Percentiles rank a stretch among this genome's conserved stretches.
phyloP scores from a whole-genome alignment of 805 yeast species.

The Helenozyma baotianmanensis region DNA sequence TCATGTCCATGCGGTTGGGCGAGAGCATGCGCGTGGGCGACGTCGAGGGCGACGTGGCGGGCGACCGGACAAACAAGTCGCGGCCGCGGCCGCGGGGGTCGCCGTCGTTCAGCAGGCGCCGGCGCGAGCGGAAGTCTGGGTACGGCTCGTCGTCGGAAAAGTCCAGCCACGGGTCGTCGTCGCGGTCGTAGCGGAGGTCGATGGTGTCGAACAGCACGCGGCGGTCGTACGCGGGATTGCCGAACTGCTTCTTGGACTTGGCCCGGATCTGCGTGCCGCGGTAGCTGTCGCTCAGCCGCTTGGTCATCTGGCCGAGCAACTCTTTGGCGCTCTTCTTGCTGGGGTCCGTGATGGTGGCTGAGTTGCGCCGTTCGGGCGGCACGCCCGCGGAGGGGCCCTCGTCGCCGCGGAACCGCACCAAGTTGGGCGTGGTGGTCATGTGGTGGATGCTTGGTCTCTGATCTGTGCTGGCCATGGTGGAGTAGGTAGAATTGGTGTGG shows the following conservation, averaged over 20 bases:
- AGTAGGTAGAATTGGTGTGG: too few species aligned
- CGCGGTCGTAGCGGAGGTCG: constrained; percentile 29
- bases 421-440: constrained; percentile 13
- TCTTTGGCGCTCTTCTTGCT: constrained; percentile 1
- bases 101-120: constrained; percentile 12
- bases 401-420: constrained; percentile 5
- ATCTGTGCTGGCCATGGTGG: too few species aligned
- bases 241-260: background rate
- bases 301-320: constrained; percentile 8
- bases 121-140: constrained; percentile 6
- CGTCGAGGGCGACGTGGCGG: constrained; percentile 15
- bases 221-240: constrained; percentile 16
- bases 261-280: constrained; percentile 5
- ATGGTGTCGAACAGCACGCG: constrained; percentile 56
- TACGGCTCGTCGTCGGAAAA: constrained; percentile 16
- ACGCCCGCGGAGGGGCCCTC: background rate
- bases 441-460: constrained; percentile 11
- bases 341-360: too few species aligned
- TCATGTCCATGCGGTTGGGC: constrained; percentile 16
- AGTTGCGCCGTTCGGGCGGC: too few species aligned
- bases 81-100: constrained; percentile 13
- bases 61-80: constrained; percentile 7
- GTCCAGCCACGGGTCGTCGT: constrained; percentile 10
- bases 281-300: constrained; percentile 13
- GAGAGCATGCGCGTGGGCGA: constrained; percentile 17